These are phyloP conservation scores for Calonectria leucothoes DNA, from an alignment of 2,329 filamentous ascomycete genomes.

Conservation along the genomic window DNA sequence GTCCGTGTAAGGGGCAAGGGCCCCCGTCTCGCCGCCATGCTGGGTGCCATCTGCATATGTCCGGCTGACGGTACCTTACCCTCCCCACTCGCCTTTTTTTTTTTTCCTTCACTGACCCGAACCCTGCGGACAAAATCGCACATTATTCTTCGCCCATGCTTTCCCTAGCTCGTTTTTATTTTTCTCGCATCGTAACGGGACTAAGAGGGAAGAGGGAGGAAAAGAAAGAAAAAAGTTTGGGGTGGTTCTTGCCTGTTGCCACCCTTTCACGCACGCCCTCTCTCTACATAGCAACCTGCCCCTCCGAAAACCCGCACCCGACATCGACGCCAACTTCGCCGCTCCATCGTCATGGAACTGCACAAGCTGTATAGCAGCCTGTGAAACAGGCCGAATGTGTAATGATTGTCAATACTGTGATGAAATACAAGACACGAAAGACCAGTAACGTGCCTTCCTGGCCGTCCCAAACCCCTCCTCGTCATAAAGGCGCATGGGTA, in stretches of 20 bases:
- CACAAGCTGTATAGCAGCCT: background rate
- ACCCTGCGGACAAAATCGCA: background rate
- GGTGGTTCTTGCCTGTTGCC: background rate
- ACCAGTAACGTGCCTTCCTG: background rate
- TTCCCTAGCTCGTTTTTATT: background rate
- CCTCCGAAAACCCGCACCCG: background rate
- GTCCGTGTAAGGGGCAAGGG: conserved; percentile 18
- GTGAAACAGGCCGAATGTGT: background rate
- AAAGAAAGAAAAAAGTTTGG: background rate
- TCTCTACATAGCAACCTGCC: background rate
- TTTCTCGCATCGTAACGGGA: background rate
- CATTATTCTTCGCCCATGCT: background rate
- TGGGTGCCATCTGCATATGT: conserved; percentile 11
- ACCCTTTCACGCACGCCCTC: background rate
- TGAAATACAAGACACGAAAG: background rate
- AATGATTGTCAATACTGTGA: background rate
- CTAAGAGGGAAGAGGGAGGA: background rate
- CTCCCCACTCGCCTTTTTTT: conserved; percentile 1
- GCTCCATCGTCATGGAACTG: background rate
- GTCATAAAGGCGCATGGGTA: background rate
- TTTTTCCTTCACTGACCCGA: background rate
- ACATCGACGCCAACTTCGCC: conserved; percentile 1
- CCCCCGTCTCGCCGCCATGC: background rate
- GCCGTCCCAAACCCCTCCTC: background rate
- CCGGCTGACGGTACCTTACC: conserved; percentile 14